Evolutionary conservation across 331 rosid genomes (phyloP), one percentile per base, ranked within the genome.

Genomic region (Prunus yedoensis): DNA sequence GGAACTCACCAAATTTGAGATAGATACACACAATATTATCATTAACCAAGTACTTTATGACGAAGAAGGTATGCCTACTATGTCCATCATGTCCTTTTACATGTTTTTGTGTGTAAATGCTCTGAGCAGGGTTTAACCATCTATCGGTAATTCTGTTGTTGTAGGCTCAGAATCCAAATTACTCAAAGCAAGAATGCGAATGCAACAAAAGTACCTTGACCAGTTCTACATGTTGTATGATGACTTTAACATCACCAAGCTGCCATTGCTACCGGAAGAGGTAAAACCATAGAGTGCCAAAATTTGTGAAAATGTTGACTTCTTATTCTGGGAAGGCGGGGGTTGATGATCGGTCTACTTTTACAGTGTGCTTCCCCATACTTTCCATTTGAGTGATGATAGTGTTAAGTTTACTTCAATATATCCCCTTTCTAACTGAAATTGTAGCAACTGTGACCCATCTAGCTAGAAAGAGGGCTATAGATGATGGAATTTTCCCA

Each of bases 191-290:
- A 92, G 99, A 82, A 95, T 95, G 99, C 94, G 90, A 73, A 95
- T 95, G 99, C 99, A 95, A 81, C 87, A 92, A 67, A 95, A 90
- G 83, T 95, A 95, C 79, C 88, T 92, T 32, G 92, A 95, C 72
- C 99, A 95, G 74, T 95, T 95, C 84, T 95, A 95, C 87, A 82
- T 90, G 97, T 83, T 95, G 90, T 95, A 95, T 66, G 99, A 95
- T 65, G 99, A 92, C 83, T 95, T 95, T 21, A 79, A 92, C 81
- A 90, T 95, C 77, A 92, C 94, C 82, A 92, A 92, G 88, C 88
- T 95, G 74, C 99, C 99, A 43, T 86, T 95, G 79, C 93, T 95
- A 66, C 99, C 99, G 5, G 85, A 92, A 77, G 99, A 95, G 99
- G 99, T 92, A 82, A 78, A 67, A 18, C 73, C 45, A 43, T 69